Conservation (phyloP, 495 filamentous ascomycete genomes). For the Penicillium diatomitis region DNA sequence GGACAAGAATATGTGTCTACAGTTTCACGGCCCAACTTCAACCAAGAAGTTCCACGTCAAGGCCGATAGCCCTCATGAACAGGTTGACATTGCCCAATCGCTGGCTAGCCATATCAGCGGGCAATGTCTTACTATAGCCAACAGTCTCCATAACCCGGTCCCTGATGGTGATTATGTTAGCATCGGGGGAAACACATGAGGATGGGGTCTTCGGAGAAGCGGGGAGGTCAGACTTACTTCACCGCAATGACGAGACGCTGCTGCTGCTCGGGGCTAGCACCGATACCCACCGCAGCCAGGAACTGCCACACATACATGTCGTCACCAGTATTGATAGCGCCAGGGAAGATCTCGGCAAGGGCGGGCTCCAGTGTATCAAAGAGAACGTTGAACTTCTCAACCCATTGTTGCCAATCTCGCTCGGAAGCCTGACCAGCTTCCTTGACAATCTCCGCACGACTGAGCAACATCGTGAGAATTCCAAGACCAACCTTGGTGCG, state of each 20-base stretch:
- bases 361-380: slow-evolving; percentile 81
- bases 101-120: slow-evolving; percentile 69
- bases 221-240: slow-evolving; percentile 48
- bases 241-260: slow-evolving; percentile 88
- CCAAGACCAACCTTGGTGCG: slow-evolving; percentile 77
- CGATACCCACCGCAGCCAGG: slow-evolving; percentile 85
- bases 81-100: slow-evolving; percentile 88
- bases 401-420: slow-evolving; percentile 75
- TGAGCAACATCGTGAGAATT: slow-evolving; percentile 90
- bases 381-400: slow-evolving; percentile 67
- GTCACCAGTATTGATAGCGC: slow-evolving; percentile 67
- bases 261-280: slow-evolving; percentile 86
- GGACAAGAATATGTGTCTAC: too few species aligned
- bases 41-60: slow-evolving; percentile 90
- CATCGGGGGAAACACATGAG: background rate
- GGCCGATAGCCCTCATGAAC: slow-evolving; percentile 95
- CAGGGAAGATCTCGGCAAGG: slow-evolving; percentile 77
- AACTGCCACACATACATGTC: slow-evolving; percentile 98
- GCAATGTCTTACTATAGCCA: slow-evolving; percentile 73
- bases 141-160: slow-evolving; percentile 98
- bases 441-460: slow-evolving; percentile 86
- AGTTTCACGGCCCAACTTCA: slow-evolving; percentile 24
- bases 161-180: slow-evolving; percentile 28
- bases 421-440: slow-evolving; percentile 60
- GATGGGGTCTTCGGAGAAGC: too few species aligned